Evolutionary conservation across 2,329 filamentous ascomycete species (phyloP).

Genomic region (Alternaria viburni): DNA sequence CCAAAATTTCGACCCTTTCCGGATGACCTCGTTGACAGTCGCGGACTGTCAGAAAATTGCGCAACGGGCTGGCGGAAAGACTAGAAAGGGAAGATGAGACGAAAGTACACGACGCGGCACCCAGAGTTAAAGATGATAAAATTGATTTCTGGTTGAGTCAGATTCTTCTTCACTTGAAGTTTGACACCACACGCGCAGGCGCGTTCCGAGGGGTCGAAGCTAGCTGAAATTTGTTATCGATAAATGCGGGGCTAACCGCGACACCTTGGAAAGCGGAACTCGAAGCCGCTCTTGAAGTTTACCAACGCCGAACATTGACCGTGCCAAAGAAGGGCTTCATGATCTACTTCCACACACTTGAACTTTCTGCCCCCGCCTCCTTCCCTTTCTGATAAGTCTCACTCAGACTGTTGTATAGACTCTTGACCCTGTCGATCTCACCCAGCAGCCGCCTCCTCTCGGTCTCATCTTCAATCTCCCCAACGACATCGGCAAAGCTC

Average conservation of each 20-base stretch:
- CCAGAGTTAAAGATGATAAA: too few species aligned
- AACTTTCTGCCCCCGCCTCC: conserved; percentile 10
- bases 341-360: conserved; percentile 25
- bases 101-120: not conserved
- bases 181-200: not conserved
- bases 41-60: not conserved
- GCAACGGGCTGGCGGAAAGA: not conserved
- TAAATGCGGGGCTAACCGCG: conserved; percentile 25
- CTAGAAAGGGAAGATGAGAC: not conserved
- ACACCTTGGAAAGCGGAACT: conserved; percentile 1
- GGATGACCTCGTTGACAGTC: not conserved
- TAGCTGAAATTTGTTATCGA: conserved; percentile 27
- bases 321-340: not conserved
- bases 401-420: conserved; percentile 33
- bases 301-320: not conserved
- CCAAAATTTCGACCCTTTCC: not conserved
- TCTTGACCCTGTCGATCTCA: conserved; percentile 59
- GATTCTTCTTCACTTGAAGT: not conserved
- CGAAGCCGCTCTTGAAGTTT: not conserved
- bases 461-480: conserved; percentile 21
- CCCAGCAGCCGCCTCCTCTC: conserved; percentile 18
- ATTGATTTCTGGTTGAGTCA: not conserved
- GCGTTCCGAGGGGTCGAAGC: conserved; percentile 10
- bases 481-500: conserved; percentile 24
- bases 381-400: conserved; percentile 27